Evolutionary conservation across 2,329 filamentous ascomycete species (phyloP).

Genomic region (Claviceps maximensis): DNA sequence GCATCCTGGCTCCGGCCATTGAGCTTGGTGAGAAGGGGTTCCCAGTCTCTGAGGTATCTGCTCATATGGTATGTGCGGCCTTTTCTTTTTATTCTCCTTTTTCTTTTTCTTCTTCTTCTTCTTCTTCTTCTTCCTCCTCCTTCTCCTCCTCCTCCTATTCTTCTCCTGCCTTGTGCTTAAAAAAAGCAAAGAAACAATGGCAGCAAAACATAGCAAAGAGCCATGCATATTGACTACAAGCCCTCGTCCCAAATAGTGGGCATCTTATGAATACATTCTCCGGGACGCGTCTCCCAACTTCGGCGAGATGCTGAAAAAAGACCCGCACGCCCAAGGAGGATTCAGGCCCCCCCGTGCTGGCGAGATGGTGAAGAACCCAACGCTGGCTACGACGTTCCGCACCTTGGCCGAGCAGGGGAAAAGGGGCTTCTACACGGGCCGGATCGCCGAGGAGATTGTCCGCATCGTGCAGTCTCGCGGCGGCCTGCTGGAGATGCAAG

Average conservation of each 20-base stretch:
- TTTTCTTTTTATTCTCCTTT: background rate
- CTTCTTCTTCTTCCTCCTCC: background rate
- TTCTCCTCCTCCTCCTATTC: too few species aligned
- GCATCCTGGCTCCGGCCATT: constrained; percentile 73
- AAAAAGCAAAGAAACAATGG: background rate
- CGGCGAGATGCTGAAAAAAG: constrained; percentile 73
- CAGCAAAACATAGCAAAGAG: too few species aligned
- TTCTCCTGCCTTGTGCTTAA: too few species aligned
- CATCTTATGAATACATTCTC: constrained; percentile 46
- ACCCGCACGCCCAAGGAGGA: constrained; percentile 53
- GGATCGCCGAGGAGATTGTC: constrained; percentile 68
- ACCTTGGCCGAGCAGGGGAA: constrained; percentile 69
- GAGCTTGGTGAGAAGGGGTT: constrained; percentile 79
- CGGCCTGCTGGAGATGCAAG: constrained; percentile 64
- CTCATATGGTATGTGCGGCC: constrained; percentile 45
- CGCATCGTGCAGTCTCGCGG: constrained; percentile 65
- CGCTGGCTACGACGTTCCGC: constrained; percentile 69
- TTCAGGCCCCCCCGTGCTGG: constrained; percentile 63
- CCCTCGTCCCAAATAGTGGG: constrained; percentile 63
- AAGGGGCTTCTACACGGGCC: constrained; percentile 79
- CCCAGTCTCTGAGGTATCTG: constrained; percentile 70
- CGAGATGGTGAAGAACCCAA: constrained; percentile 80
- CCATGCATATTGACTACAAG: too few species aligned
- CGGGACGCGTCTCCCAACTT: constrained; percentile 71
- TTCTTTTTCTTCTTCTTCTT: background rate